phyloP scores from a whole-genome alignment of 2,329 filamentous ascomycete genomes.

The Emergomyces orientalis region DNA sequence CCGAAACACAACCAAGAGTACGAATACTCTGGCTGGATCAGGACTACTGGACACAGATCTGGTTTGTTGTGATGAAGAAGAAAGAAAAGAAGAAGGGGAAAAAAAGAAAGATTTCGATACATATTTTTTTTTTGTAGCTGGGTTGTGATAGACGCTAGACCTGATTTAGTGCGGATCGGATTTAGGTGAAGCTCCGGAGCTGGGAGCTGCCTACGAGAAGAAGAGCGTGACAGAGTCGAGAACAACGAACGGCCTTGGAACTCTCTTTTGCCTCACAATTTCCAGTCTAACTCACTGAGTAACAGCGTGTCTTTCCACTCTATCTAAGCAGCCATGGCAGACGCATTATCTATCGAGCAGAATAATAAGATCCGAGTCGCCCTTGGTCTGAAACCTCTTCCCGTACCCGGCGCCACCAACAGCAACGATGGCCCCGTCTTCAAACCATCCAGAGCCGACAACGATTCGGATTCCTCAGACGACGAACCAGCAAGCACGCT shows the following conservation, averaged over 20 bases:
- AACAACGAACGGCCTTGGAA: not conserved
- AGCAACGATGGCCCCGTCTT: slow-evolving; percentile 45
- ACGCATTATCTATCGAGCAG: slow-evolving; percentile 71
- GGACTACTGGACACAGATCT: slow-evolving; percentile 85
- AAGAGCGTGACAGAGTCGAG: not conserved
- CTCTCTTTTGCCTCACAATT: not conserved
- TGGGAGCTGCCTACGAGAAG: not conserved
- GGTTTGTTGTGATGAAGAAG: slow-evolving; percentile 39
- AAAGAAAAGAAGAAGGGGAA: slow-evolving; percentile 28
- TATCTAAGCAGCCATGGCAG: slow-evolving; percentile 30
- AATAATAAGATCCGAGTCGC: slow-evolving; percentile 85
- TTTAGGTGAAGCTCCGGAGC: not conserved
- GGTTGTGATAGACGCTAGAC: slow-evolving; percentile 1
- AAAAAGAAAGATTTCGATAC: slow-evolving; percentile 19
- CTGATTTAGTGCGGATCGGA: slow-evolving; percentile 6
- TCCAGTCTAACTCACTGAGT: not conserved
- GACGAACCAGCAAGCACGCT: slow-evolving; percentile 72
- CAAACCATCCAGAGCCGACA: slow-evolving; percentile 44
- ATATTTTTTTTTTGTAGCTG: slow-evolving; percentile 25
- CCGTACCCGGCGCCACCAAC: slow-evolving; percentile 58
- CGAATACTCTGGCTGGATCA: slow-evolving; percentile 36
- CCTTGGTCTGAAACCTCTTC: slow-evolving; percentile 81
- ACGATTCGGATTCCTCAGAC: slow-evolving; percentile 31
- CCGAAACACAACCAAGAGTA: slow-evolving; percentile 49
- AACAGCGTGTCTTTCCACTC: not conserved